Conservation (phyloP, 495 filamentous ascomycete species). For the Penicillium alfredii region DNA sequence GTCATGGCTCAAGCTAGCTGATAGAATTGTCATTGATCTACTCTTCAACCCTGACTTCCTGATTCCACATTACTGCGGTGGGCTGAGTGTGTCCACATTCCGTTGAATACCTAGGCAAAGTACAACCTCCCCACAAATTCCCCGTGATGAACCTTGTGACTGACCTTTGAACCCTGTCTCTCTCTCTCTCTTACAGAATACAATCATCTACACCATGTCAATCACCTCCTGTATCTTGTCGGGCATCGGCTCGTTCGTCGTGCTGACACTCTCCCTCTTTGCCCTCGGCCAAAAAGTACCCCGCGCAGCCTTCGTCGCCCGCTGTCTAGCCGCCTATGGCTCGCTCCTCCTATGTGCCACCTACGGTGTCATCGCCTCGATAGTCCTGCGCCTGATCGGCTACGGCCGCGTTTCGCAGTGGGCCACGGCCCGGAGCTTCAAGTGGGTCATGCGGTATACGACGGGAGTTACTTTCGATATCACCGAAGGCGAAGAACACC, state of each 20-base stretch:
- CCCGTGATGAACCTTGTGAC: too few species aligned
- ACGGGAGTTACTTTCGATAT: conserved; percentile 79
- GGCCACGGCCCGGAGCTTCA: conserved; percentile 75
- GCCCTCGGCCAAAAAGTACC: conserved; percentile 49
- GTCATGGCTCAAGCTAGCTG: too few species aligned
- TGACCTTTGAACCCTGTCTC: too few species aligned
- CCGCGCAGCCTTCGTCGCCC: conserved; percentile 61
- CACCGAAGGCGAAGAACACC: conserved; percentile 57
- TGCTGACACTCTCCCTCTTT: conserved; percentile 52
- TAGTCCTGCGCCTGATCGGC: conserved; percentile 64
- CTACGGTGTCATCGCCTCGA: conserved; percentile 74
- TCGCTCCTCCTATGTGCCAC: conserved; percentile 56
- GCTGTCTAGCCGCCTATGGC: conserved; percentile 64
- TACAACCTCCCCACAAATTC: not conserved
- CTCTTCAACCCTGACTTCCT: too few species aligned
- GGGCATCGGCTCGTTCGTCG: conserved; percentile 49
- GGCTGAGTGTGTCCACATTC: conserved; percentile 4
- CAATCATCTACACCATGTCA: conserved; percentile 29
- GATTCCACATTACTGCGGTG: conserved; percentile 1
- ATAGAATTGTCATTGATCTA: too few species aligned
- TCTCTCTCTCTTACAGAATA: too few species aligned
- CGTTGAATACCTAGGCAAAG: too few species aligned
- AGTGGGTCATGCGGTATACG: conserved; percentile 66
- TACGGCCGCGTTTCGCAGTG: conserved; percentile 76
- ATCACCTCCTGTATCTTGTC: conserved; percentile 42